Evolutionary conservation across 2,329 filamentous ascomycete species (phyloP), one percentile per base, ranked within the genome.

Genomic region (Thelonectria blattea): DNA sequence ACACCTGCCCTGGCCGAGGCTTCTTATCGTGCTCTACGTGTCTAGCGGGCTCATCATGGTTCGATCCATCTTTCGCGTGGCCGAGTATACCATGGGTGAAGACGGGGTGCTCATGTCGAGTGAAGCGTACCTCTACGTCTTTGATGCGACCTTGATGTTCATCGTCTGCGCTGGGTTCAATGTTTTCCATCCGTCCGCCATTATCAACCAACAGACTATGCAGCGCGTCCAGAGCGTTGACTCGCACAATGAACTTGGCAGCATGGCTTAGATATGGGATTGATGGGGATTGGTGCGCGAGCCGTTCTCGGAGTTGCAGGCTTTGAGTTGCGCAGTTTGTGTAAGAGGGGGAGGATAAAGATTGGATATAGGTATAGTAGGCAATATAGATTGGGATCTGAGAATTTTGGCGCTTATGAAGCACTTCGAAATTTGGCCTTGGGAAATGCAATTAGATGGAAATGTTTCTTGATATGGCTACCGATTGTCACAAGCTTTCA

Each of bases 31-130:
- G 0, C 43, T 69, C 9, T 65, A 71, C 32, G 42, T 56, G 1
- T 54, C 60, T 9, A 66, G 68, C 30, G 32, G 62, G 0, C 66
- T 77, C 20, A 78, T 81, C 41, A 70, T 77, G 46, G 62, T 79
- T 7, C 69, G 78, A 30, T 76, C 74, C 14, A 50, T 78, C 8
- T 76, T 77, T 46, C 72, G 78, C 20, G 68, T 76, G 6, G 62
- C 78, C 15, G 78, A 80, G 65, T 80, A 79, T 60, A 67, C 65
- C 1, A 65, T 70, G 52, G 74, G 75, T 9, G 58, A 66, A 5
- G 64, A 65, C 24, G 73, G 71, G 0, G 72, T 68, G 10, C 51
- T 75, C 3, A 51, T 74, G 8, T 42, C 49, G 12, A 68, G 73
- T 20, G 74, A 76, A 59, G 62, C 56, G 14, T 70, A 65, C 27